A percentile compares a stretch with the other conserved stretches of the same genome.
These are phyloP conservation scores for Phaseolus coccineus DNA, from an alignment of 331 rosid genomes.

Conservation along the genomic window DNA sequence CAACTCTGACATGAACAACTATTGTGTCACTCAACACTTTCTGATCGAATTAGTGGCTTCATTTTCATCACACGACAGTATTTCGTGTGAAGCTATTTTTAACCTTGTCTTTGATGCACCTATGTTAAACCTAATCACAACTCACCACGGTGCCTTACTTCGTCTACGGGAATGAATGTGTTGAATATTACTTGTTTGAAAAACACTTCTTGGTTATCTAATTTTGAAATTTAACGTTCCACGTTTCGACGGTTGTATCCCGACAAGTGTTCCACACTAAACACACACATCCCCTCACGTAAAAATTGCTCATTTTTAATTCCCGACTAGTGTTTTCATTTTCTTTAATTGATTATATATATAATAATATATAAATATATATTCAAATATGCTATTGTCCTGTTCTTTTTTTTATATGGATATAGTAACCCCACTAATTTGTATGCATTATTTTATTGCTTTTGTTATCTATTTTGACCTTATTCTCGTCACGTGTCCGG, in stretches of 20 bases:
- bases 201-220: background rate
- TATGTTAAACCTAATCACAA: background rate
- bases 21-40: background rate
- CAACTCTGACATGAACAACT: background rate
- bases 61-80: background rate
- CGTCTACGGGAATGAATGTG: conserved; percentile 1
- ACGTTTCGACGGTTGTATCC: background rate
- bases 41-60: background rate
- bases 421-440: no score
- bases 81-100: background rate
- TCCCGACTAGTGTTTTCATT: background rate
- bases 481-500: no score
- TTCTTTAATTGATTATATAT: no score
- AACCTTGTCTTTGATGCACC: background rate
- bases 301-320: background rate
- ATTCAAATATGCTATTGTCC: no score
- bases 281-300: conserved; percentile 15
- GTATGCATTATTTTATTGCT: no score
- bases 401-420: no score
- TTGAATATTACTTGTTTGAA: conserved; percentile 37
- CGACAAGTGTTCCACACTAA: background rate
- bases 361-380: no score
- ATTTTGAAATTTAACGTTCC: background rate
- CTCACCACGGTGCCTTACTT: background rate
- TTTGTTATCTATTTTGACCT: no score